phyloP scores from a whole-genome alignment of 306 rosid genomes.

The Gynostemma pentaphyllum region DNA sequence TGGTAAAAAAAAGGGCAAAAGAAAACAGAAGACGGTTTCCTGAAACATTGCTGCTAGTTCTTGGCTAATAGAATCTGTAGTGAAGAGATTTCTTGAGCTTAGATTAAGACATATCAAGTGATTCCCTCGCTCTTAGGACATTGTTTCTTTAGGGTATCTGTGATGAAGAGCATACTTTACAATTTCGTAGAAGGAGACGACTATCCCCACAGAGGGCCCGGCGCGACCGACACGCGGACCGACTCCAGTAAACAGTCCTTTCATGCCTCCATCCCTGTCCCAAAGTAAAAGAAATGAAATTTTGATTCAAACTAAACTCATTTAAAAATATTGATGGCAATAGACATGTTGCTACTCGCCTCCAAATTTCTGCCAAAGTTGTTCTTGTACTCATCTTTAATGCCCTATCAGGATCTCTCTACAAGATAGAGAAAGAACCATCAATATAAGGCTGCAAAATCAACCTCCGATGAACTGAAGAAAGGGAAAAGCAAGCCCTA shows the following conservation, averaged over 20 bases:
- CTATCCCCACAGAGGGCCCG: slow-evolving; percentile 92
- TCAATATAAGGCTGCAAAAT: neutral
- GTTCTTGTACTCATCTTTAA: slow-evolving; percentile 75
- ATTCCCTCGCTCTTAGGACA: neutral
- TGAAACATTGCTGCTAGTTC: neutral
- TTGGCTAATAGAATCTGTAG: neutral
- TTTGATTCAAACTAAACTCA: neutral
- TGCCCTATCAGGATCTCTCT: slow-evolving; percentile 61
- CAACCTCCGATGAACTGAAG: neutral
- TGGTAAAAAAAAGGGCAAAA: neutral
- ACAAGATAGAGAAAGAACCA: slow-evolving; percentile 10
- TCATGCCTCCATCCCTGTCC: slow-evolving; percentile 77
- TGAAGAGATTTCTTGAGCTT: neutral
- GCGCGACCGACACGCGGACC: slow-evolving; percentile 78
- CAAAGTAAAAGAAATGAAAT: neutral
- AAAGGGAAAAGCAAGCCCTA: neutral
- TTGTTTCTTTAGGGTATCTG: slow-evolving; percentile 20
- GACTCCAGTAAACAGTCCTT: slow-evolving; percentile 74
- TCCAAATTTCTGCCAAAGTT: slow-evolving; percentile 76
- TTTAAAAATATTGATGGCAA: neutral
- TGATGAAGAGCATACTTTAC: slow-evolving; percentile 55
- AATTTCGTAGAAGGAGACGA: slow-evolving; percentile 79
- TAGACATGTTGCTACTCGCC: slow-evolving; percentile 30
- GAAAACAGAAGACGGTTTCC: neutral
- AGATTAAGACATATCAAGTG: neutral